Percentiles rank a stretch among this genome's conserved stretches.
phyloP scores from a whole-genome alignment of 169 alveolate species.

The Eimeria mitis region DNA sequence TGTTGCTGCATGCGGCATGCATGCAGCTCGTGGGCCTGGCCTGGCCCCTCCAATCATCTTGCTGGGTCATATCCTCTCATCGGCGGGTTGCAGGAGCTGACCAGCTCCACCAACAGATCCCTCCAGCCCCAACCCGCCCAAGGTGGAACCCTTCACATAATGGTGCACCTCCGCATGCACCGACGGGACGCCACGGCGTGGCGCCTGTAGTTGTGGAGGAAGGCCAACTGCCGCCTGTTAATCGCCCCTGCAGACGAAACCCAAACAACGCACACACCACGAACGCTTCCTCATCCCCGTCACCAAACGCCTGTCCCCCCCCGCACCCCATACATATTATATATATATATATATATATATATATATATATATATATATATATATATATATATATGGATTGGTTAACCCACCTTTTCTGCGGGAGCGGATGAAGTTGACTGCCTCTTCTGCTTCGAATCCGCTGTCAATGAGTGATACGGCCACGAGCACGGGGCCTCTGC shows the following conservation, averaged over 20 bases:
- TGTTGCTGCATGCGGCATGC: background rate
- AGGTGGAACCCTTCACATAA: constrained; percentile 71
- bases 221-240: constrained; percentile 81
- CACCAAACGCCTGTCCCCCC: background rate
- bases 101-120: background rate
- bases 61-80: background rate
- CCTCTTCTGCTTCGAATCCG: constrained; percentile 95
- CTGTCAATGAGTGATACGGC: constrained; percentile 94
- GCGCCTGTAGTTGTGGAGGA: constrained; percentile 77
- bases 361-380: background rate
- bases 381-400: background rate
- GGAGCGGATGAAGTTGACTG: constrained; percentile 92
- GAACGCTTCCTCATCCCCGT: background rate
- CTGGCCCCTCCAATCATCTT: background rate
- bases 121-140: constrained; percentile 11
- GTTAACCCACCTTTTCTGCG: constrained; percentile 88
- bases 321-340: background rate
- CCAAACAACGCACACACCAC: background rate
- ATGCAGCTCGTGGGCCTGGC: background rate
- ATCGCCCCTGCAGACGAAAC: constrained; percentile 75
- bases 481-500: constrained; percentile 96
- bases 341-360: background rate
- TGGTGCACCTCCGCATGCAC: constrained; percentile 51
- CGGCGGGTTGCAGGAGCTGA: too few species aligned
- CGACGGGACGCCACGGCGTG: constrained; percentile 62